These are phyloP conservation scores for Chytriomyces sp. DNA, from an alignment of 192 early-diverging fungal species.

Conservation along the genomic window DNA sequence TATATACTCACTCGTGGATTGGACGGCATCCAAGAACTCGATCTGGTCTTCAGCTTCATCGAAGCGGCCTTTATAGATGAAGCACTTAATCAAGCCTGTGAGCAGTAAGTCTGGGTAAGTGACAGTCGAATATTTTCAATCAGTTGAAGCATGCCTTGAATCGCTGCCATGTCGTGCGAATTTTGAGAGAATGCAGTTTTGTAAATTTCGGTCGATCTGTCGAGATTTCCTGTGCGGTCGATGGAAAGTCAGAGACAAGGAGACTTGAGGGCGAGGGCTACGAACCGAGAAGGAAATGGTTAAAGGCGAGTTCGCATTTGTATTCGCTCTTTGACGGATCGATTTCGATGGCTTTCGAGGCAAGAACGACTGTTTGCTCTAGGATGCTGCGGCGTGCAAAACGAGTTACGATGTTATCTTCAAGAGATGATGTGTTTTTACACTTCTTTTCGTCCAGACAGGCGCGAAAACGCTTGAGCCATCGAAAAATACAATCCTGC, in stretches of 20 bases:
- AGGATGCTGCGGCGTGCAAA: conserved; percentile 41
- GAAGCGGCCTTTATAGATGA: conserved; percentile 45
- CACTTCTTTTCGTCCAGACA: conserved; percentile 39
- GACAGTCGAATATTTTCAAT: background rate
- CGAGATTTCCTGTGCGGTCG: conserved; percentile 21
- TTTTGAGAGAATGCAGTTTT: conserved; percentile 27
- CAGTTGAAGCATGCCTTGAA: too few relatives aligned
- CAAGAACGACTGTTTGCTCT: conserved; percentile 39
- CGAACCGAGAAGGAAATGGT: conserved; percentile 39
- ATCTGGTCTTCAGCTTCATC: conserved; percentile 60
- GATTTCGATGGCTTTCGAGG: conserved; percentile 42
- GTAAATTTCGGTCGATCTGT: conserved; percentile 28
- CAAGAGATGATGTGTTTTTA: conserved; percentile 8
- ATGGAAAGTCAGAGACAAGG: background rate
- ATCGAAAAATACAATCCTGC: conserved; percentile 36
- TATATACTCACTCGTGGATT: conserved; percentile 39
- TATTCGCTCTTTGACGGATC: conserved; percentile 40
- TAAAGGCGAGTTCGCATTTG: conserved; percentile 51
- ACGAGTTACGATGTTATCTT: background rate
- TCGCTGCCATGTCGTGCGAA: conserved; percentile 24
- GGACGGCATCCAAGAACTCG: conserved; percentile 56
- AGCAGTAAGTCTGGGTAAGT: background rate
- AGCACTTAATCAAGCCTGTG: conserved; percentile 52
- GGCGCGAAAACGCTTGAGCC: conserved; percentile 45
- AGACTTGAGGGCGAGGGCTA: background rate